Conservation (phyloP, 257 asterid species). For the Penstemon barbatus region DNA sequence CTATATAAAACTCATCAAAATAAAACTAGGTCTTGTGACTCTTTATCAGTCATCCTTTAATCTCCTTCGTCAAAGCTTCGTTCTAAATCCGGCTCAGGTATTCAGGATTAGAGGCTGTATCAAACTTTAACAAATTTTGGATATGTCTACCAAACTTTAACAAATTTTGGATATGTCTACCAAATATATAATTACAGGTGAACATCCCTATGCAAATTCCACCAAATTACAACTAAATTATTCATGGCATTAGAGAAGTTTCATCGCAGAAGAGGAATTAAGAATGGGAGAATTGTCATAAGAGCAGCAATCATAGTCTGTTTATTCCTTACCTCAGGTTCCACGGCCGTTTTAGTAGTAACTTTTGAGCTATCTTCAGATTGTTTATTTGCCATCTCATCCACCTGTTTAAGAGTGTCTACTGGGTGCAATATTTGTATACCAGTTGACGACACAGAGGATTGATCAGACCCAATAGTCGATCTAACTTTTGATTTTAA, state of each 20-base stretch:
- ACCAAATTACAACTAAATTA: constrained; percentile 9
- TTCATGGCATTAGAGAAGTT: constrained; percentile 14
- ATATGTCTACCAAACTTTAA: not conserved
- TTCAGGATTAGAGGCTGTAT: constrained; percentile 1
- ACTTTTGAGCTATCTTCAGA: constrained; percentile 65
- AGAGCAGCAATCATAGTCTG: constrained; percentile 15
- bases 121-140: no score
- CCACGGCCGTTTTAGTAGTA: constrained; percentile 51
- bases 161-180: not conserved
- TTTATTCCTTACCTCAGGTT: constrained; percentile 68
- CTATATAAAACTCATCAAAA: no score
- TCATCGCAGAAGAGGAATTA: constrained; percentile 1
- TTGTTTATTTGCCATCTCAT: constrained; percentile 57
- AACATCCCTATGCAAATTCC: not conserved
- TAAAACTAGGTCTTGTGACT: no score
- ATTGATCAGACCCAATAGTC: constrained; percentile 53
- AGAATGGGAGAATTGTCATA: constrained; percentile 4
- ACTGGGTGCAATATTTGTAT: constrained; percentile 41
- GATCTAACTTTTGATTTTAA: constrained; percentile 46
- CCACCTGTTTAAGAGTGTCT: constrained; percentile 64
- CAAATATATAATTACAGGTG: not conserved
- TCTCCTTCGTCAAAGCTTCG: not conserved
- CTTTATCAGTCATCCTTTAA: not conserved
- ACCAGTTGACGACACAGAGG: constrained; percentile 46
- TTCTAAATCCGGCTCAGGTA: not conserved